phyloP scores from a whole-genome alignment of 306 rosid species.

The Comarum palustre region DNA sequence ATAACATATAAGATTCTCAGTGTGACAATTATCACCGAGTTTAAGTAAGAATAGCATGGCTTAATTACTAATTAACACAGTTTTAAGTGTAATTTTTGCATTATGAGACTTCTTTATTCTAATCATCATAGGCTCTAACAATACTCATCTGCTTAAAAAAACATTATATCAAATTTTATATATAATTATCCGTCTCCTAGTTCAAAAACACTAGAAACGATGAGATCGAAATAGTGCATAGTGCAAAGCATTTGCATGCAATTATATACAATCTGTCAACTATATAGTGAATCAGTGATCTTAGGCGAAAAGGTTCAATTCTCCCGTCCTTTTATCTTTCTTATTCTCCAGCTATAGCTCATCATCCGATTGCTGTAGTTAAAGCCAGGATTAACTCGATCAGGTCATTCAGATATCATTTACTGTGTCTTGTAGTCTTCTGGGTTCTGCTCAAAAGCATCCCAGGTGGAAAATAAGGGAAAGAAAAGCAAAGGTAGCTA shows the following conservation, averaged over 20 bases:
- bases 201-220: slow-evolving; percentile 23
- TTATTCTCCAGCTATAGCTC: not conserved
- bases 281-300: not conserved
- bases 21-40: not conserved
- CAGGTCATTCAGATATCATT: not conserved
- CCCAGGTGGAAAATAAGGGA: not conserved
- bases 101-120: not conserved
- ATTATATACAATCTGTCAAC: slow-evolving; percentile 9
- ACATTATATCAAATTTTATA: not conserved
- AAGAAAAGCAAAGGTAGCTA: not conserved
- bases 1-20: not conserved
- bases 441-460: not conserved
- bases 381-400: not conserved
- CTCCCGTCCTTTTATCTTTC: not conserved
- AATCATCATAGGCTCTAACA: not conserved
- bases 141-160: too few species aligned
- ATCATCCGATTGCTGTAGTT: not conserved
- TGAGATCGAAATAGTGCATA: slow-evolving; percentile 10
- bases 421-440: not conserved
- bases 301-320: not conserved
- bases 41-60: not conserved
- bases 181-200: not conserved
- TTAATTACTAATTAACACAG: not conserved
- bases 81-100: not conserved
- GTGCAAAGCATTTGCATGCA: slow-evolving; percentile 18